phyloP scores from a whole-genome alignment of 1,284 basidiomycete species.

The Ustilago tritici region DNA sequence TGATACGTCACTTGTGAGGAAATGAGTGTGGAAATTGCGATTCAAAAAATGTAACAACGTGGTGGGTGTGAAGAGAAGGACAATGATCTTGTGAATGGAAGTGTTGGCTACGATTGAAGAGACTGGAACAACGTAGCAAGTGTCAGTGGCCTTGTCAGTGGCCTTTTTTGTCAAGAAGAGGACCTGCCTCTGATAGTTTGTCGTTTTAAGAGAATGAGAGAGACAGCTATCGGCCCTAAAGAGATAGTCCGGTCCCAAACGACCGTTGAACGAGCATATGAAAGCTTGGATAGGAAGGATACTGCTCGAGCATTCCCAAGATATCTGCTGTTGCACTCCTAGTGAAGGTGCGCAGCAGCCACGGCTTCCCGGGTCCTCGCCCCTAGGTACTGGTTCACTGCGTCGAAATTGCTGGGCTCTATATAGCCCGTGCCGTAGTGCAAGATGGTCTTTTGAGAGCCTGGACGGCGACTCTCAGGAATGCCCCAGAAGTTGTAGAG shows the following conservation, averaged over 20 bases:
- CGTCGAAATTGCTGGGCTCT: neutral
- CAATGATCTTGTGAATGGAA: neutral
- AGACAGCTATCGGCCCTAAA: neutral
- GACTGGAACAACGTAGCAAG: too few species aligned
- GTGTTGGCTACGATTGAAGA: too few species aligned
- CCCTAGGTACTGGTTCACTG: neutral
- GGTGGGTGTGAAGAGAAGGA: neutral
- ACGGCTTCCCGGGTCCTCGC: neutral
- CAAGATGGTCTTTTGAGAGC: neutral
- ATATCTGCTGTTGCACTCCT: neutral
- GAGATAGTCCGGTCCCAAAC: neutral
- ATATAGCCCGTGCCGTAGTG: slow-evolving; percentile 5
- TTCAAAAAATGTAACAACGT: neutral
- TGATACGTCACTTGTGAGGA: too few species aligned
- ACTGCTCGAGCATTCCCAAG: too few species aligned
- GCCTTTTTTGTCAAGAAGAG: too few species aligned
- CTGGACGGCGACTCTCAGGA: neutral
- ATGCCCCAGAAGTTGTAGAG: slow-evolving; percentile 8
- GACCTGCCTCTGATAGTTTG: neutral
- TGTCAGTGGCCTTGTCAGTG: too few species aligned
- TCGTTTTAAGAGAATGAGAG: too few species aligned
- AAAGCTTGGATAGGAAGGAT: too few species aligned
- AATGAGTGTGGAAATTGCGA: neutral
- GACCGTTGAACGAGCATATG: too few species aligned
- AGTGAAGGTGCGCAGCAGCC: neutral